Base-by-base conservation (phyloP, 2,329 filamentous ascomycete genomes). In the Hypoxylon sp. region DNA sequence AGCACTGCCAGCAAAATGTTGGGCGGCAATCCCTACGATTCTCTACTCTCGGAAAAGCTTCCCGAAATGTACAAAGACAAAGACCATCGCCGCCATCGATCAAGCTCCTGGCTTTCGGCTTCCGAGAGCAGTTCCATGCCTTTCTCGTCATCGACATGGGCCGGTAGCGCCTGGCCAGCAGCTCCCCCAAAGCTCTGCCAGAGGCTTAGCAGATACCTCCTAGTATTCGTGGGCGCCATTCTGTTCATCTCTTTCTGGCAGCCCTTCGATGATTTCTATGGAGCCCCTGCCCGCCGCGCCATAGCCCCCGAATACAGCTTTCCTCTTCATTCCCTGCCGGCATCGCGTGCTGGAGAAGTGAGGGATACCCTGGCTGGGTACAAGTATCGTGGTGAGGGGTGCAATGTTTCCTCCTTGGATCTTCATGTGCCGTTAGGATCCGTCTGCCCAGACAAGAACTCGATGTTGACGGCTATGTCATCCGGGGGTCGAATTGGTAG, bases 331-430 rank as follows among this genome's bases (percentile, higher is more conserved):
- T 36, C 36, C n/a, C 14, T 61, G 25, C 60, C 67, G 1, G 50
- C 38, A 13, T 28, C 59, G 9, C 71, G 69, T 23, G 14, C 32
- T 7, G 34, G 43, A 11, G 72, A 72, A 36, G 38, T 70, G 53
- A 63, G 68, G 23, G 82, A 85, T 68, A 79, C 79, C 1, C 81
- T 84, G 56, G 69, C 72, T 19, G 73, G 68, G 17, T 84, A 82
- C 75, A 83, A 81, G 63, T 80, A 82, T 69, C 79, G 80, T 55
- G 78, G 79, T 2, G 72, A 72, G 6, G 34, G 52, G 17, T 84
- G 83, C 73, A 78, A 81, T 48, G 74, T 84, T 64, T 84, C 82
- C 10, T 83, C 82, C 2, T 73, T 81, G 2, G 81, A 83, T 51
- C 75, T 84, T 0, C 81, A 84, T 59, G 65, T 74, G 11, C 79